A percentile compares a stretch with the other conserved stretches of the same genome.
These are phyloP conservation scores for Cercophora newfieldiana DNA, from an alignment of 495 filamentous ascomycete species.

Conservation along the genomic window DNA sequence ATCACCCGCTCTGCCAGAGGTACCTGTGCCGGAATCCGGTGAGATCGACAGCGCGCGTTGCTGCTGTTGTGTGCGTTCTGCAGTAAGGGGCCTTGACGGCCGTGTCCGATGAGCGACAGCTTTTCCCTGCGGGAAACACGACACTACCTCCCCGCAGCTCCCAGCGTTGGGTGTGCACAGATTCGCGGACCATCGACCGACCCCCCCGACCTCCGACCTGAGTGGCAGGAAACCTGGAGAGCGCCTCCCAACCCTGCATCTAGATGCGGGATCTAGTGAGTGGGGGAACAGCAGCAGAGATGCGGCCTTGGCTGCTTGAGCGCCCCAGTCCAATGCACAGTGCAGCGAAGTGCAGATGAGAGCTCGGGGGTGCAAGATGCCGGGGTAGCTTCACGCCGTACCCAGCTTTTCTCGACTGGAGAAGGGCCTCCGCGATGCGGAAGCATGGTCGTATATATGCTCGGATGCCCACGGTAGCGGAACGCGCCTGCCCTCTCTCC, in stretches of 20 bases:
- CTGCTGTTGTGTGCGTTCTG: background rate
- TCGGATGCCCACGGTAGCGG: background rate
- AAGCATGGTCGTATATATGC: constrained; percentile 6
- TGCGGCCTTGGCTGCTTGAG: background rate
- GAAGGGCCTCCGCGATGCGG: background rate
- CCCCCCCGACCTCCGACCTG: background rate
- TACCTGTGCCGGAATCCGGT: background rate
- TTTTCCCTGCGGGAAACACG: background rate
- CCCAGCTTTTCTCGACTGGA: background rate
- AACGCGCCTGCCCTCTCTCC: background rate
- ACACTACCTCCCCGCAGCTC: background rate
- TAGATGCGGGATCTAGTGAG: constrained; percentile 7
- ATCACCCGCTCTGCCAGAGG: background rate
- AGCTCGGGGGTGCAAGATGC: background rate
- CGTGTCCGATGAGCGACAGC: background rate
- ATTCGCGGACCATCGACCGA: background rate
- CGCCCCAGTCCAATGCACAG: background rate
- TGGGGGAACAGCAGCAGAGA: constrained; percentile 11
- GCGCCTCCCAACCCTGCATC: constrained; percentile 10
- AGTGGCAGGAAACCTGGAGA: background rate
- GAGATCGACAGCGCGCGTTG: background rate
- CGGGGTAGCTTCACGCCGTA: constrained; percentile 3
- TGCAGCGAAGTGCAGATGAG: background rate
- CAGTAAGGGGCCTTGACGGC: background rate
- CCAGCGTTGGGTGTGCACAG: background rate